Percentiles rank a stretch among this genome's conserved stretches.
phyloP scores from a whole-genome alignment of 1,284 basidiomycete species.

The Moniliella sp. region DNA sequence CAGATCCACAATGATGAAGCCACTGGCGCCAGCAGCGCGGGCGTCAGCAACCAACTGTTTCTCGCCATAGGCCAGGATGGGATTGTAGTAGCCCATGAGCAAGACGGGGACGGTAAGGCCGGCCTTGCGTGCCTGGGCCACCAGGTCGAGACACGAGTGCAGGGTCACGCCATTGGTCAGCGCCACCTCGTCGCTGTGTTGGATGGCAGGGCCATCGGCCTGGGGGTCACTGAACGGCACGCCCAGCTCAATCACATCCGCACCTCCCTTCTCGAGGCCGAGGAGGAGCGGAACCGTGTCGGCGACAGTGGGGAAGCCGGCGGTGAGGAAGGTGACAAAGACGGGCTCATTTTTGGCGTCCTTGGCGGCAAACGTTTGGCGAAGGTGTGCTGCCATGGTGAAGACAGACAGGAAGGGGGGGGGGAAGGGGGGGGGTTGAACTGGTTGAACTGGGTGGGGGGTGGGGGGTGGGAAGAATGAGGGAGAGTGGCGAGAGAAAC shows the following conservation, averaged over 20 bases:
- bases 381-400: no score
- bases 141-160: conserved; percentile 44
- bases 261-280: conserved; percentile 72
- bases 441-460: no score
- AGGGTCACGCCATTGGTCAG: conserved; percentile 23
- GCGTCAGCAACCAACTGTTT: conserved; percentile 76
- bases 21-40: conserved; percentile 69
- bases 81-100: conserved; percentile 62
- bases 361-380: no score
- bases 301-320: conserved; percentile 24
- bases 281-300: conserved; percentile 72
- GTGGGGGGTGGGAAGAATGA: no score
- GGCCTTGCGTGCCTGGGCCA: conserved; percentile 55
- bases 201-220: conserved; percentile 68
- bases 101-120: conserved; percentile 69
- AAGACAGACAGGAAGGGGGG: no score
- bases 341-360: conserved; percentile 30
- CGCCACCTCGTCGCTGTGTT: conserved; percentile 33
- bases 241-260: conserved; percentile 86
- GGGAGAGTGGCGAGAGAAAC: no score
- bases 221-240: conserved; percentile 86
- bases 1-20: conserved; percentile 89
- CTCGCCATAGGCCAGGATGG: conserved; percentile 79
- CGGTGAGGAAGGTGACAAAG: conserved; percentile 30
- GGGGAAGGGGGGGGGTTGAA: no score